Percentiles rank a stretch among this genome's conserved stretches.
Conservation (phyloP, 495 filamentous ascomycete species). For the Bacidia gigantensis region DNA sequence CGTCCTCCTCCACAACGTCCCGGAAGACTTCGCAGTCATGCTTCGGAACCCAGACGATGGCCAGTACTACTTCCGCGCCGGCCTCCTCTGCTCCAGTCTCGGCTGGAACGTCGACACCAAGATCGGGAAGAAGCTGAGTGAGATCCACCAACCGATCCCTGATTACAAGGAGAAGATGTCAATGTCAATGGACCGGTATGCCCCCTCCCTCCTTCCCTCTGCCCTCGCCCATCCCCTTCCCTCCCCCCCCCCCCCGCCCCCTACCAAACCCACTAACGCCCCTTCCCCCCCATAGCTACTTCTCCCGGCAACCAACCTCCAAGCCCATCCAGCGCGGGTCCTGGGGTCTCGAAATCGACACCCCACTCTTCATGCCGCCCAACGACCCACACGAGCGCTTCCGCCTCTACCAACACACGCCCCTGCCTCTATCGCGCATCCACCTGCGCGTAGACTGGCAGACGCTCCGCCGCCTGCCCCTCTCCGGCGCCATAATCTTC, state of each 20-base stretch:
- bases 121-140: slow-evolving; percentile 54
- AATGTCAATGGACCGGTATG: slow-evolving; percentile 70
- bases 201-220: background rate
- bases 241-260: slow-evolving; percentile 2
- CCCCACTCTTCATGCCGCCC: slow-evolving; percentile 66
- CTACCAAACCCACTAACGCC: background rate
- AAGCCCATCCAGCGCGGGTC: slow-evolving; percentile 73
- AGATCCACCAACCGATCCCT: slow-evolving; percentile 68
- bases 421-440: slow-evolving; percentile 44
- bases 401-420: slow-evolving; percentile 40
- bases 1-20: slow-evolving; percentile 66
- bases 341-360: slow-evolving; percentile 73
- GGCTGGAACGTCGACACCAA: slow-evolving; percentile 74
- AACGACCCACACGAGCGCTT: slow-evolving; percentile 53
- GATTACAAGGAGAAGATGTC: slow-evolving; percentile 89
- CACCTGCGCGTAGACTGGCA: slow-evolving; percentile 86
- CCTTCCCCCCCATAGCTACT: slow-evolving; percentile 40
- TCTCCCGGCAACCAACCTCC: slow-evolving; percentile 61
- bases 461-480: slow-evolving; percentile 67
- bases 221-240: background rate
- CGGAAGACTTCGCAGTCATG: slow-evolving; percentile 79
- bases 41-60: slow-evolving; percentile 59
- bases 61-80: slow-evolving; percentile 63
- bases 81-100: slow-evolving; percentile 62
- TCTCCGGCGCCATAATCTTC: slow-evolving; percentile 65